Base-by-base conservation (phyloP, 345 rosid species). In the Citrus medica region DNA sequence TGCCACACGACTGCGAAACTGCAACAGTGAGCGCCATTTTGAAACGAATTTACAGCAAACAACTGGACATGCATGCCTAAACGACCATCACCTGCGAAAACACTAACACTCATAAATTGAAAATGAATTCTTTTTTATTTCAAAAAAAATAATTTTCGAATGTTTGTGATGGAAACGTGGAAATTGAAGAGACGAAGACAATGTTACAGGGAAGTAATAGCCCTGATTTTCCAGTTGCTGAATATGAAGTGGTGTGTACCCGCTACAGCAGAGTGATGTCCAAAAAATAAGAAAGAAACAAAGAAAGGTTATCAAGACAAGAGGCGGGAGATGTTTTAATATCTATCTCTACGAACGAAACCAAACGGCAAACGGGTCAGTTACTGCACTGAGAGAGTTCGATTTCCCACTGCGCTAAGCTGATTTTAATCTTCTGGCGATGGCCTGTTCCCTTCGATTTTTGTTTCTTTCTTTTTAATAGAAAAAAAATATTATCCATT, bases 1-100 rank as follows among this genome's bases (percentile, higher is more conserved):
- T 5, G 59, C 79, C 75, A 66, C 67, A 73, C 32, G 79, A 61
- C 63, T 77, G 79, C 51, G 74, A 56, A 38, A 48, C 59, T 27
- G 82, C 83, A 33, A 77, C 55, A 17, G 66, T 33, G 28, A 71
- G 59, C 19, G 78, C 82, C 85, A 78, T 80, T 56, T 12, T 46
- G 51, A 46, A 46, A 13, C 51, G 51, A 46, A 46, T 13, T 46
- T 13, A 46, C 51, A 13, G 17, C 51, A 46, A 9, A 9, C 51
- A 76, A 66, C 38, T 7, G 65, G 21, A 56, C 82, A 58, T 84
- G 61, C 82, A 58, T 84, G 61, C 80, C 76, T 28, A 33, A 67
- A 37, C 64, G 17, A 46, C 51, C 51, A 12, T 42, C 51, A 12
- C 9, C 51, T 3, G 51, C 51, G 3, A 42, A 42, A 42, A 12